Percentiles rank a stretch among this genome's conserved stretches.
Conservation (phyloP, 73 alveolate genomes). For the Tetrahymena malaccensis region DNA sequence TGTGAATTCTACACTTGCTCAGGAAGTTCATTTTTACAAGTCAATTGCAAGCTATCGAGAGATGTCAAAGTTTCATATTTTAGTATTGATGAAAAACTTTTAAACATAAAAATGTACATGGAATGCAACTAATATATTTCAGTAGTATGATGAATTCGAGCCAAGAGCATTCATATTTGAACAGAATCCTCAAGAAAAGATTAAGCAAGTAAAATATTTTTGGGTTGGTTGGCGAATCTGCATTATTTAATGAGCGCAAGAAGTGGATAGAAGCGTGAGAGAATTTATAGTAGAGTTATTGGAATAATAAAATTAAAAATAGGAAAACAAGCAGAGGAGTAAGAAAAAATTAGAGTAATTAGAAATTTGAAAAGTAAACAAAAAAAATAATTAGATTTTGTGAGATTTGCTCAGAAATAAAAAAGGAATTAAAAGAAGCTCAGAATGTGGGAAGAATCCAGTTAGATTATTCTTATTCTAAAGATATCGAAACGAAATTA, state of each 20-base stretch:
- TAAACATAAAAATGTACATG: background rate
- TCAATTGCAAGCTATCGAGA: background rate
- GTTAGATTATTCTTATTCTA: background rate
- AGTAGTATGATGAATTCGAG: background rate
- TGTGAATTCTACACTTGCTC: too few species aligned
- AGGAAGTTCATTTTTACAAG: too few species aligned
- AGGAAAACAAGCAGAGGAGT: background rate
- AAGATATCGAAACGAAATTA: background rate
- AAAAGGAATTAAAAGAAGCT: background rate
- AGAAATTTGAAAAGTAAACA: background rate
- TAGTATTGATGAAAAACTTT: too few species aligned
- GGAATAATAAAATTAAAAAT: background rate
- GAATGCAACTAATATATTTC: background rate
- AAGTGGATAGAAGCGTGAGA: background rate
- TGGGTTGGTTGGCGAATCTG: background rate
- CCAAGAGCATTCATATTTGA: background rate
- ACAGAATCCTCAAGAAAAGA: background rate
- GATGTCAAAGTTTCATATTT: too few species aligned
- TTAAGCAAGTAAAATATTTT: background rate
- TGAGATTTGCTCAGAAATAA: background rate
- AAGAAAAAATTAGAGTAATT: background rate
- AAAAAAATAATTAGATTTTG: background rate
- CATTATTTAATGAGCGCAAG: background rate
- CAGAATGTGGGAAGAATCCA: conserved; percentile 1
- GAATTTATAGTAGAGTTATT: background rate